phyloP scores from a whole-genome alignment of 805 yeast species.

The Candida broadrunensis region DNA sequence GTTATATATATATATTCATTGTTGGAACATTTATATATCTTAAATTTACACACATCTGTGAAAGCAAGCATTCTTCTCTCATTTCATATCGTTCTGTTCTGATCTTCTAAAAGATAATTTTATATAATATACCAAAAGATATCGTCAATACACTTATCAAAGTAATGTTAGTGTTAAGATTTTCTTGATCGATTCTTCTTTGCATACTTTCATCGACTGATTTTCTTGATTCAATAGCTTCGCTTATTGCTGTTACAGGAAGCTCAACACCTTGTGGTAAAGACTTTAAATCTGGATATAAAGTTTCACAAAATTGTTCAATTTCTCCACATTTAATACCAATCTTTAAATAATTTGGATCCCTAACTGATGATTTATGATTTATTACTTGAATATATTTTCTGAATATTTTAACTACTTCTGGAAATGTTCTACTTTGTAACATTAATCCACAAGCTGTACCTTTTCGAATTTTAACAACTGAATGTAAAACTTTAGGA shows the following conservation, averaged over 20 bases:
- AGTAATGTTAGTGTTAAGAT: constrained; percentile 3
- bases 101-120: background rate
- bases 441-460: constrained; percentile 75
- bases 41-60: too few species aligned
- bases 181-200: constrained; percentile 6
- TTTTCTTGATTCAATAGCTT: constrained; percentile 34
- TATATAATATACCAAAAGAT: background rate
- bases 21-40: too few species aligned
- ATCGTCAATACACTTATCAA: background rate
- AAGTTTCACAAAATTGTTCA: constrained; percentile 79
- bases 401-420: constrained; percentile 74
- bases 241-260: constrained; percentile 34
- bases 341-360: constrained; percentile 81
- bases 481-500: constrained; percentile 61
- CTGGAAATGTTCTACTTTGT: constrained; percentile 68
- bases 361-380: constrained; percentile 71
- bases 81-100: too few species aligned
- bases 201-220: constrained; percentile 29
- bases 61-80: too few species aligned
- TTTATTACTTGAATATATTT: constrained; percentile 73
- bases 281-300: constrained; percentile 56
- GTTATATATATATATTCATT: too few species aligned
- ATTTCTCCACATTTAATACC: constrained; percentile 86
- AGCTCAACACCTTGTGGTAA: constrained; percentile 52
- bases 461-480: constrained; percentile 90